Conservation (phyloP, 129 eudicot genomes). For the Flaveria linearis region DNA sequence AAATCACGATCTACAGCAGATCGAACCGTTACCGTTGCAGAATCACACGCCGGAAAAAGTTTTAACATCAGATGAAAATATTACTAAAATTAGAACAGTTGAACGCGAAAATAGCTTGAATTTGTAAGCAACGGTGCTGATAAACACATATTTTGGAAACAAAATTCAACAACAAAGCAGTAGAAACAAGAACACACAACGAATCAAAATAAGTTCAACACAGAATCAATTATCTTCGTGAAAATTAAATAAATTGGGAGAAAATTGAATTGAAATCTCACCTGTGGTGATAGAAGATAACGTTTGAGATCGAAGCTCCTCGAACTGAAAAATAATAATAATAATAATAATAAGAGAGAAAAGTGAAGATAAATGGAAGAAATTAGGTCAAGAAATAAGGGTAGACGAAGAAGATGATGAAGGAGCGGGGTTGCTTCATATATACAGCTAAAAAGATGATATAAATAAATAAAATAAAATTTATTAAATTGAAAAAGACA, state of each 20-base stretch:
- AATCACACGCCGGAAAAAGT: not conserved
- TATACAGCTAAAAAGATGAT: not conserved
- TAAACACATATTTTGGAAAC: too few species aligned
- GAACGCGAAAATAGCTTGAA: not conserved
- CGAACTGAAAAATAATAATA: not conserved
- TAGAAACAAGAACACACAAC: too few species aligned
- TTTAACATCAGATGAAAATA: slow-evolving; percentile 2
- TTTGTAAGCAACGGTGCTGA: not conserved
- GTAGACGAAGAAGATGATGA: slow-evolving; percentile 2
- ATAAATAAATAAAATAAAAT: not conserved
- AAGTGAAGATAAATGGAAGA: not conserved
- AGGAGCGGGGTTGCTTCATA: slow-evolving; percentile 13
- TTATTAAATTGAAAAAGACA: not conserved
- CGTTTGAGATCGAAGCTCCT: not conserved
- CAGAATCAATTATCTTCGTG: not conserved
- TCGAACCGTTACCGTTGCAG: too few species aligned
- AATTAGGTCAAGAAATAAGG: not conserved
- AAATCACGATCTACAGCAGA: too few species aligned
- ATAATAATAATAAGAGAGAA: not conserved
- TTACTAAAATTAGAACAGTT: slow-evolving; percentile 11
- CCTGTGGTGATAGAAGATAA: not conserved
- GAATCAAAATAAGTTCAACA: not conserved
- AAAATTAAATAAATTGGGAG: not conserved
- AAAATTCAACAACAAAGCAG: too few species aligned
- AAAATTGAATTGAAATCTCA: not conserved